Evolutionary conservation across 352 stramenopile genomes (phyloP), one percentile per base, ranked within the genome.

Genomic region (Globisporangium yorkense): DNA sequence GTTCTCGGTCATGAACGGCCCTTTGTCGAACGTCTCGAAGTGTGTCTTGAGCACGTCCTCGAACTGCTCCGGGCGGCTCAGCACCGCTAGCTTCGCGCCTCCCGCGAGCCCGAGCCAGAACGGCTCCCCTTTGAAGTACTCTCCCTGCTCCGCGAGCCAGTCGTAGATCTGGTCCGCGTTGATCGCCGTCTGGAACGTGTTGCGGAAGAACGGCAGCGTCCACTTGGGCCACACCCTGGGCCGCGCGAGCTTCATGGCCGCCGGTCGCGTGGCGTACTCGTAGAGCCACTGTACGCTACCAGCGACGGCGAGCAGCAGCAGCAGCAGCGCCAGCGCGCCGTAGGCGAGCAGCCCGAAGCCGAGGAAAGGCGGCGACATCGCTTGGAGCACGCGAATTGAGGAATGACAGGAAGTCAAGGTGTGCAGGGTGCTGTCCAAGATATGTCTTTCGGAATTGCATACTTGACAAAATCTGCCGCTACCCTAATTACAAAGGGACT

Each of bases 31-130:
- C 5, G 45, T 49, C 50, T 62, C 48, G n/a, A 67, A 69, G 15
- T 69, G 63, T n/a, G 59, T 69, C 47, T 57, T 57, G 24, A 64
- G 46, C 3, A 69, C 48, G 7, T 69, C 63, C 63, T 69, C 63
- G n/a, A 69, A 66, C 5, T 44, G 44, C 37, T 67, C 55, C 1
- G 61, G 59, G 0, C 52, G 52, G 10, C 37, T 66, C 15, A 63
- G 37, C 21, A 69, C 63, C 15, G 63, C 48, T 9, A 40, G 24
- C 10, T 24, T 20, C 2, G 63, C 51, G 5, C 21, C 51, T 7
- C 52, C 59, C 1, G 66, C 15, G 16, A 63, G 21, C 2, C 31
- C 20, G 29, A 62, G 20, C 45, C 49, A 57, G 55, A 46, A 69
- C 18, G 63, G 20, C 35, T 57, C 20, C 1, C 60, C 46, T 2